Evolutionary conservation across 78 protist genomes (phyloP).

Genomic region (Speleostelium caveatum): DNA sequence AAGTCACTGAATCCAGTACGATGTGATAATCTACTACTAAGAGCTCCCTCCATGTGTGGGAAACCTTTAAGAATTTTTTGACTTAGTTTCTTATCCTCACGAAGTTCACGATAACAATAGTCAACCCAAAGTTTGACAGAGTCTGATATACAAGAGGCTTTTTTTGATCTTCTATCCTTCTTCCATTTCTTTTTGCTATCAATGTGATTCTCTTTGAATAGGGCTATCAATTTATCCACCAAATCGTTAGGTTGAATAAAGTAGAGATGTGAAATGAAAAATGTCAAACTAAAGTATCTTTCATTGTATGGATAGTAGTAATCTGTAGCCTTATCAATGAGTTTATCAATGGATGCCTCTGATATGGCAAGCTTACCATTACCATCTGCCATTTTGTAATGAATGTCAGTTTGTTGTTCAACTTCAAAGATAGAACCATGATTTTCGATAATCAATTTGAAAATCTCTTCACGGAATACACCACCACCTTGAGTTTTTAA

Average conservation of each 20-base stretch:
- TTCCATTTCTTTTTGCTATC: slow-evolving; percentile 51
- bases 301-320: slow-evolving; percentile 49
- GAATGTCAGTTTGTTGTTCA: background rate
- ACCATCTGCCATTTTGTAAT: slow-evolving; percentile 23
- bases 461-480: slow-evolving; percentile 16
- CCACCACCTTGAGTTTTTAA: background rate
- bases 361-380: slow-evolving; percentile 32
- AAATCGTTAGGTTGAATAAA: slow-evolving; percentile 60
- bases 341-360: slow-evolving; percentile 43
- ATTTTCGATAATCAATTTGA: slow-evolving; percentile 48
- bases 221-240: slow-evolving; percentile 34
- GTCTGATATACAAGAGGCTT: slow-evolving; percentile 24
- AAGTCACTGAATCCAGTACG: slow-evolving; percentile 12
- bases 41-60: slow-evolving; percentile 63
- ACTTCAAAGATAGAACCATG: slow-evolving; percentile 36
- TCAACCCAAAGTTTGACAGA: slow-evolving; percentile 73
- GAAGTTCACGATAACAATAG: slow-evolving; percentile 65
- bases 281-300: slow-evolving; percentile 25
- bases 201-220: slow-evolving; percentile 29
- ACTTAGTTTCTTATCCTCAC: slow-evolving; percentile 59
- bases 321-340: slow-evolving; percentile 69
- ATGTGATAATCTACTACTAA: slow-evolving; percentile 29
- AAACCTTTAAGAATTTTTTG: slow-evolving; percentile 61
- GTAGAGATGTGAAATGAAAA: slow-evolving; percentile 51
- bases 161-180: slow-evolving; percentile 30